Evolutionary conservation across 208 protist genomes (phyloP).

Genomic region (Trypanosoma lewisi): DNA sequence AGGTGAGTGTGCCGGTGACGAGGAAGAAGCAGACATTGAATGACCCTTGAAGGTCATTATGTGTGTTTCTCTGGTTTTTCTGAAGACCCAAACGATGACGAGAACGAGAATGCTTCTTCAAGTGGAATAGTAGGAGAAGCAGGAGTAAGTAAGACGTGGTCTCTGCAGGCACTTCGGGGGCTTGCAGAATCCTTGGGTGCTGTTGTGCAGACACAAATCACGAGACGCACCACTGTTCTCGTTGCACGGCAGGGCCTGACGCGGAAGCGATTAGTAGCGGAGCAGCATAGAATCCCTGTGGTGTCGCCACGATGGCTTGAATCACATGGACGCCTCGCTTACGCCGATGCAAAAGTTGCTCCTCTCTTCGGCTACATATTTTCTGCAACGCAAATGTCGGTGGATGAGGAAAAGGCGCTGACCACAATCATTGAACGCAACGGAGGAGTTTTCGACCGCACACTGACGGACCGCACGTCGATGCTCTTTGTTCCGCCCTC

Average conservation of each 20-base stretch:
- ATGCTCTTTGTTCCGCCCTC: constrained; percentile 52
- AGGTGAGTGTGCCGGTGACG: too few species aligned
- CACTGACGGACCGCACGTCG: constrained; percentile 41
- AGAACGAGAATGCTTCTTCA: neutral
- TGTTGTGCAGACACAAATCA: constrained; percentile 34
- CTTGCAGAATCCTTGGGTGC: constrained; percentile 29
- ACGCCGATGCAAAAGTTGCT: constrained; percentile 33
- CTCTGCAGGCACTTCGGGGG: constrained; percentile 3
- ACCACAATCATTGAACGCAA: constrained; percentile 36
- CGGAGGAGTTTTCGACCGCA: constrained; percentile 39
- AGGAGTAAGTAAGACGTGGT: neutral
- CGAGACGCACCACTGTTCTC: constrained; percentile 44
- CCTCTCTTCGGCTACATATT: constrained; percentile 69
- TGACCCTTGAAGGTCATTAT: constrained; percentile 20
- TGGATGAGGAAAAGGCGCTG: constrained; percentile 47
- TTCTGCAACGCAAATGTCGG: constrained; percentile 40
- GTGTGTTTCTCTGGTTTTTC: constrained; percentile 36
- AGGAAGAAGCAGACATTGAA: neutral
- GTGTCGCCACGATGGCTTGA: constrained; percentile 55
- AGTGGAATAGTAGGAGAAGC: neutral
- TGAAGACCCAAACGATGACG: constrained; percentile 9
- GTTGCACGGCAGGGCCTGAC: constrained; percentile 71
- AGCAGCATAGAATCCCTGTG: constrained; percentile 45
- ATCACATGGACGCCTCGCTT: constrained; percentile 12
- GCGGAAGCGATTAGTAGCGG: constrained; percentile 63